These are phyloP conservation scores for Sporothrix inflata DNA, from an alignment of 2,329 filamentous ascomycete genomes.

Conservation along the genomic window DNA sequence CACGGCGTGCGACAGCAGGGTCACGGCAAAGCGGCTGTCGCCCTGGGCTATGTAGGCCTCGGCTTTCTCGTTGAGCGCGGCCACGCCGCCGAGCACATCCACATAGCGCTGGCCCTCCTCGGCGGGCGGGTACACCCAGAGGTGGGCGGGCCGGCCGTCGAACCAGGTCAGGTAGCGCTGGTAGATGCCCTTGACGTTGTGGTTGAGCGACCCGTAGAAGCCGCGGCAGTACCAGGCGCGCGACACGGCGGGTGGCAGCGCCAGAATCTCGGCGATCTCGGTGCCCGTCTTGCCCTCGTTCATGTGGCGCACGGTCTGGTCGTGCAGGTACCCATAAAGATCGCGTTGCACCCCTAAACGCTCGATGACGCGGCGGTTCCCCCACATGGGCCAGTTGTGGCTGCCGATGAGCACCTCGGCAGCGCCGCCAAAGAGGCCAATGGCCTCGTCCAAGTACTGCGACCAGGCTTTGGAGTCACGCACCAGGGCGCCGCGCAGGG, in stretches of 20 bases:
- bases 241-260: constrained; percentile 24
- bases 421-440: constrained; percentile 11
- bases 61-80: constrained; percentile 13
- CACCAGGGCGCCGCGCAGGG: constrained; percentile 24
- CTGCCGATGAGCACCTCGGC: constrained; percentile 23
- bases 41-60: constrained; percentile 14
- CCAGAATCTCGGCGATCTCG: constrained; percentile 22
- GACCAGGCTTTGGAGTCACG: constrained; percentile 28
- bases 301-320: constrained; percentile 27
- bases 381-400: constrained; percentile 29
- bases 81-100: constrained; percentile 21
- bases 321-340: constrained; percentile 26
- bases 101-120: constrained; percentile 26
- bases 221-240: constrained; percentile 27
- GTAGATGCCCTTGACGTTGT: constrained; percentile 29
- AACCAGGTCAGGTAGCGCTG: constrained; percentile 28
- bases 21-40: constrained; percentile 28
- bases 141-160: constrained; percentile 24
- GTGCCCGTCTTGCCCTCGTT: constrained; percentile 22
- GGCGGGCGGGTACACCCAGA: constrained; percentile 17
- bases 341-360: constrained; percentile 24
- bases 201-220: constrained; percentile 26
- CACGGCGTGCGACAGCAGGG: constrained; percentile 20
- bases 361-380: background rate
- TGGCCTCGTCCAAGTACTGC: constrained; percentile 23